Evolutionary conservation across 495 filamentous ascomycete genomes (phyloP), one percentile per base, ranked within the genome.

Genomic region (Neurospora sp.): DNA sequence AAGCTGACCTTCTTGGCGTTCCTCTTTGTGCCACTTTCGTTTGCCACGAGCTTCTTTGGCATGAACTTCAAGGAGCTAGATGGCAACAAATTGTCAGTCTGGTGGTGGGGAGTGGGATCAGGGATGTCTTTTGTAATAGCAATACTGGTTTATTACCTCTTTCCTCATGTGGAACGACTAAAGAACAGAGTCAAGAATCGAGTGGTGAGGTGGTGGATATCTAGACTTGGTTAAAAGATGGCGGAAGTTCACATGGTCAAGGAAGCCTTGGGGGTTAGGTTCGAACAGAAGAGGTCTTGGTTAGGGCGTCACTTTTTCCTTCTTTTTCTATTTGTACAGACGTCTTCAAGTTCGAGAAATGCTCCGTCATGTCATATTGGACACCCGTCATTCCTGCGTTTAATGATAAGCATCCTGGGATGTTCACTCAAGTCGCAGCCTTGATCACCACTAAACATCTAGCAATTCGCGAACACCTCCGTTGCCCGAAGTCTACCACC

Each of bases 1-100:
- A 74, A 76, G 73, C 69, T 83, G 71, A 82, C 81, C 4, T n/a
- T 74, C 20, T 73, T 83, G 1, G 81, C 82, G 18, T 71, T 74
- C 16, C 40, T 77, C 16, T 76, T 75, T 76, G 74, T 82, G 11
- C 79, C 80, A 4, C 49, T 82, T 5, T 78, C 79, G 1, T 78
- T 82, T 70, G 76, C 79, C 41, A 69, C 79, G 0, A 76, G 76
- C 18, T 72, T 82, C 38, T 84, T 82, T 27, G 80, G 83, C 16
- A 84, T 85, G 83, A 83, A 85, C 72, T 78, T 85, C 9, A 54
- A 54, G 10, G 46, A 54, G 46, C 20, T 54, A 2, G 9, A 54
- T 12, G 46, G 10, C 3, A 12, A 54, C 3, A 23, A 10, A 23
- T 12, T 54, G 10, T 54, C 46, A 9, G 3, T 54, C 8, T 54